Base-by-base conservation (phyloP, 345 rosid genomes). In the Salix brachista region DNA sequence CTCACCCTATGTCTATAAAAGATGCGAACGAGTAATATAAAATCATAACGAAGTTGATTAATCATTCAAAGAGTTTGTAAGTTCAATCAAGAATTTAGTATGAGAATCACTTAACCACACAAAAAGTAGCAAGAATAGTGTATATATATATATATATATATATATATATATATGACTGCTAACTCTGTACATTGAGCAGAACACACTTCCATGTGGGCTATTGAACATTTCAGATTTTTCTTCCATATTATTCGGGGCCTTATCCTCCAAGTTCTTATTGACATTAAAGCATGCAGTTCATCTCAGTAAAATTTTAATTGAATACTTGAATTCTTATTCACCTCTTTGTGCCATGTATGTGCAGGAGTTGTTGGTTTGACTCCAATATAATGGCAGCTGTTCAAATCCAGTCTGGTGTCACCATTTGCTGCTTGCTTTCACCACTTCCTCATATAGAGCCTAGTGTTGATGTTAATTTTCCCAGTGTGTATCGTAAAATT, bases 361-460 rank as follows among this genome's bases (percentile, higher is more conserved):
- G 90, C 91, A 91, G 96, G 96, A 78, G 93, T 91, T 58, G 92
- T 91, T 26, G 96, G 96, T 61, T 82, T 91, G 84, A 91, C 96
- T 67, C 96, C 91, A 30, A 13, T 84, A 4, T 87, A 72, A 83
- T 39, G 48, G 61, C 69, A 52, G 67, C 50, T 58, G 12, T 12
- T 60, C 14, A 32, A 44, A 48, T 52, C 46, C 64, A 11, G 61
- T 26, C 37, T 73, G 52, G 72, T 70, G 54, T 78, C 28, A 65
- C 60, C 37, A 23, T 72, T 50, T 41, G 81, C 73, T 30, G 71
- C 81, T 65, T 81, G 77, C 69, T 36, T 80, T 80, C 58, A 30
- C 70, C 78, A 70, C 67, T 71, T 67, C 71, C 75, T 75, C 73
- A 39, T 66, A 26, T 56, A 70, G 81, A 73, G 81, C 67, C 46